Percentiles rank a stretch among this genome's conserved stretches.
Evolutionary conservation across 306 rosid genomes (phyloP).

Genomic region (Senna tora): DNA sequence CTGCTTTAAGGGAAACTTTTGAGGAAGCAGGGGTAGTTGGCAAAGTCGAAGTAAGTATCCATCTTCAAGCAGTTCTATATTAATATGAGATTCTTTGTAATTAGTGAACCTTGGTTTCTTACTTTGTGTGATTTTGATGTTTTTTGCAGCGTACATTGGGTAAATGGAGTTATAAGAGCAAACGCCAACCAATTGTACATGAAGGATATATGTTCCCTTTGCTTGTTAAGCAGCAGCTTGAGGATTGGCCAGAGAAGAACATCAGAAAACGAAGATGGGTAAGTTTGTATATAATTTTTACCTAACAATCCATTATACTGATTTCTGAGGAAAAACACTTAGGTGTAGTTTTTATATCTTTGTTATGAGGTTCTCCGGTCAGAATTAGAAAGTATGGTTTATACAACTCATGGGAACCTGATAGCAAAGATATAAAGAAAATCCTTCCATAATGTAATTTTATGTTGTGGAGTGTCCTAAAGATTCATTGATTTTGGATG

Average conservation of each 20-base stretch:
- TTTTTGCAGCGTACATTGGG: slow-evolving; percentile 66
- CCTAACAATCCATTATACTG: neutral
- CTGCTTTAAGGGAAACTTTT: slow-evolving; percentile 80
- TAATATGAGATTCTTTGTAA: neutral
- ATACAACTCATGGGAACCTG: too few relatives aligned
- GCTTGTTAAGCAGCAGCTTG: slow-evolving; percentile 67
- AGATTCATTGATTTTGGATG: slow-evolving; percentile 31
- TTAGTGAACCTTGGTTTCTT: slow-evolving; percentile 29
- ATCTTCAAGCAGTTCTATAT: slow-evolving; percentile 19
- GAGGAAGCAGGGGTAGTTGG: slow-evolving; percentile 96
- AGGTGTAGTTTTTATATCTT: too few relatives aligned
- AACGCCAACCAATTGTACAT: slow-evolving; percentile 62
- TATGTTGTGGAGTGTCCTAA: slow-evolving; percentile 44
- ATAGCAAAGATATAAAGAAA: too few relatives aligned
- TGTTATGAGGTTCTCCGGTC: too few relatives aligned
- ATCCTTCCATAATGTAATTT: too few relatives aligned
- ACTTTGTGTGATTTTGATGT: slow-evolving; percentile 19
- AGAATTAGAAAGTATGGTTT: too few relatives aligned
- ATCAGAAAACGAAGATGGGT: slow-evolving; percentile 78
- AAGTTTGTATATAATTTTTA: slow-evolving; percentile 34
- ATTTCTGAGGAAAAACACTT: neutral
- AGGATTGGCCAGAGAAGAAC: slow-evolving; percentile 82
- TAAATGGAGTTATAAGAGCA: slow-evolving; percentile 78
- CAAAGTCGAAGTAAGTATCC: slow-evolving; percentile 67
- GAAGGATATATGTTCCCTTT: slow-evolving; percentile 82